These are phyloP conservation scores for Trichocladium antarcticum DNA, from an alignment of 495 filamentous ascomycete species.

Conservation along the genomic window DNA sequence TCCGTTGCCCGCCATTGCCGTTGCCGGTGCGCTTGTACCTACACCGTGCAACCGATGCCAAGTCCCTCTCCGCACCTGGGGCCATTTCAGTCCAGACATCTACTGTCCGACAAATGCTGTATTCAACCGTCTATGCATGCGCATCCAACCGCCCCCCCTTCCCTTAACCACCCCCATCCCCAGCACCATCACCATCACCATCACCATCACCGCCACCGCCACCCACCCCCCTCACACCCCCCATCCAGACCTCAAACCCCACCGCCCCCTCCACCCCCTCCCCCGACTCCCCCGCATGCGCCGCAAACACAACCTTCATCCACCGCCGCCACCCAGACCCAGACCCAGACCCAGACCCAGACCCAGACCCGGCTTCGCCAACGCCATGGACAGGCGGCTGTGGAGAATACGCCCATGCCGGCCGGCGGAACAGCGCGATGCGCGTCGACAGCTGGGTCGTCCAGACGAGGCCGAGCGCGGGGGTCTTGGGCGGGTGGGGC, in stretches of 20 bases:
- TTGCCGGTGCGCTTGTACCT: no score
- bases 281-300: constrained; percentile 47
- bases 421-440: constrained; percentile 63
- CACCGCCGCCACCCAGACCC: constrained; percentile 42
- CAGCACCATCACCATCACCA: not conserved
- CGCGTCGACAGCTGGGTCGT: constrained; percentile 74
- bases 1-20: no score
- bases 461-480: constrained; percentile 80
- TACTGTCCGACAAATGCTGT: no score
- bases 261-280: constrained; percentile 34
- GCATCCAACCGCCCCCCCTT: no score
- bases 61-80: no score
- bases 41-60: no score
- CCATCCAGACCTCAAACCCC: constrained; percentile 47
- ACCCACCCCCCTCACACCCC: constrained; percentile 37
- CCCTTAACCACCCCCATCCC: not conserved
- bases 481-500: constrained; percentile 54
- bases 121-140: not conserved
- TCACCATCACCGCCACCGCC: not conserved
- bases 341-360: constrained; percentile 19
- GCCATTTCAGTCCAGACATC: no score
- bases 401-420: constrained; percentile 32
- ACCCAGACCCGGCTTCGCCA: constrained; percentile 22
- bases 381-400: no score
- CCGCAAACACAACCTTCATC: constrained; percentile 73